These are phyloP conservation scores for Penicillium flavigenum DNA, from an alignment of 495 filamentous ascomycete genomes.

Conservation along the genomic window DNA sequence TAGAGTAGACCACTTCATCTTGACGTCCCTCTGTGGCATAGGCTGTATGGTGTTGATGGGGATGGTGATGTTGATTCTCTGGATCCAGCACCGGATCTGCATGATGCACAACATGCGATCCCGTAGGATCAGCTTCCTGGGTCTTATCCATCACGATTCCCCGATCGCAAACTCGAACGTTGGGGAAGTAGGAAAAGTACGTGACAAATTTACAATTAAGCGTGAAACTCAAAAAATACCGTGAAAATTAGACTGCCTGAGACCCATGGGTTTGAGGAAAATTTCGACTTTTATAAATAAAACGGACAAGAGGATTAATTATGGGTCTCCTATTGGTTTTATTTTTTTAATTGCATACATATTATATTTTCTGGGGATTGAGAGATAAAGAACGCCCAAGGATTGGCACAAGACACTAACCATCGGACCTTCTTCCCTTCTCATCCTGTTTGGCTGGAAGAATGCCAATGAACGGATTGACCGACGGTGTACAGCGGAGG, in stretches of 20 bases:
- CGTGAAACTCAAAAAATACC: not conserved
- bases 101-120: not conserved
- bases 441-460: conserved; percentile 4
- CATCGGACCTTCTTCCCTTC: not conserved
- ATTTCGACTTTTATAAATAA: not conserved
- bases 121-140: not conserved
- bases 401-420: not conserved
- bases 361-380: conserved; percentile 3
- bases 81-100: conserved; percentile 24
- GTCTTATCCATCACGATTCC: conserved; percentile 7
- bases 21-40: conserved; percentile 44
- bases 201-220: not conserved
- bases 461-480: conserved; percentile 9
- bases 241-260: not conserved
- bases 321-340: not conserved
- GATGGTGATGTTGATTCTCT: conserved; percentile 48
- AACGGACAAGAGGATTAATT: not conserved
- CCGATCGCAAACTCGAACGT: not conserved
- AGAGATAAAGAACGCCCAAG: conserved; percentile 4
- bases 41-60: conserved; percentile 51
- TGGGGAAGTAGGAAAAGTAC: not conserved
- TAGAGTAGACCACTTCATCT: conserved; percentile 51
- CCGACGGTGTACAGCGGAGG: conserved; percentile 20
- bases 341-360: not conserved
- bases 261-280: not conserved